These are phyloP conservation scores for Fusarium liriodendri DNA, from an alignment of 2,329 filamentous ascomycete species.

Conservation along the genomic window DNA sequence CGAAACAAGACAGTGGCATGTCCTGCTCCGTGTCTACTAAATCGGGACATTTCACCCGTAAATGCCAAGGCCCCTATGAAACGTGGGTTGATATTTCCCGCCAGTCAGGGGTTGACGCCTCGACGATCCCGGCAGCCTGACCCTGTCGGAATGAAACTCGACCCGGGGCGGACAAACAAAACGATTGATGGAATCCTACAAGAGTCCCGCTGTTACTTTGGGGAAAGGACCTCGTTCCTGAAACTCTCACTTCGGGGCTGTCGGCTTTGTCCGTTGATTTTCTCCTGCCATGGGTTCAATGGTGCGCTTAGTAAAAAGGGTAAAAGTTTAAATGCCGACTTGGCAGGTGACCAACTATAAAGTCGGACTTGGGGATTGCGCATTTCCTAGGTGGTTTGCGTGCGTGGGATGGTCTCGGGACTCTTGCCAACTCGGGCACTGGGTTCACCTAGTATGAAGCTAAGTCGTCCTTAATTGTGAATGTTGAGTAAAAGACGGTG, in stretches of 20 bases:
- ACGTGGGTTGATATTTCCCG: constrained; percentile 28
- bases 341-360: background rate
- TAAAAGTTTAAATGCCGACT: background rate
- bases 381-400: background rate
- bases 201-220: background rate
- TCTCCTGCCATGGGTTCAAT: background rate
- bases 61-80: background rate
- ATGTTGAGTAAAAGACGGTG: background rate
- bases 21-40: constrained; percentile 25
- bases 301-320: background rate
- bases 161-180: background rate
- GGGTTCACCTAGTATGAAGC: background rate
- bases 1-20: constrained; percentile 13
- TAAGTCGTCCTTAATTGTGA: background rate
- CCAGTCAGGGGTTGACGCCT: constrained; percentile 6
- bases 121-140: background rate
- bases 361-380: background rate
- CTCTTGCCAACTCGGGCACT: background rate
- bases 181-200: constrained; percentile 26
- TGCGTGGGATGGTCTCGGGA: background rate
- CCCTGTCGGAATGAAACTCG: constrained; percentile 3
- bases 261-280: background rate
- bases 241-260: background rate
- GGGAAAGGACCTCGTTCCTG: background rate
- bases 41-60: constrained; percentile 11